Evolutionary conservation across 2,329 filamentous ascomycete species (phyloP).

Genomic region (Talaromyces piceae): DNA sequence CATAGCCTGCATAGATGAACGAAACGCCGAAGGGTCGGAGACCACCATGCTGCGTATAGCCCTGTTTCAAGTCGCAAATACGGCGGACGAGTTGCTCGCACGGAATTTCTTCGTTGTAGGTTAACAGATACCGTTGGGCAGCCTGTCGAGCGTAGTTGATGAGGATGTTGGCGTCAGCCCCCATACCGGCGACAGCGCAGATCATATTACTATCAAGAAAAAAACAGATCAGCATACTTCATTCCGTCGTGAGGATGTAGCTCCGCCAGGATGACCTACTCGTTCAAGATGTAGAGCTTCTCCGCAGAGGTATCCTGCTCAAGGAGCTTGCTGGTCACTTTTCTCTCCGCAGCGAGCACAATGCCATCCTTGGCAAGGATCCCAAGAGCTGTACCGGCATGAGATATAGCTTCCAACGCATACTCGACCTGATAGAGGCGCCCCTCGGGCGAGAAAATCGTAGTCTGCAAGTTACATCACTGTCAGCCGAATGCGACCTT

Average conservation of each 20-base stretch:
- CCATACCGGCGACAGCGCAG: slow-evolving; percentile 98
- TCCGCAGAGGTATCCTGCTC: slow-evolving; percentile 99
- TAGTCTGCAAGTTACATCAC: slow-evolving; percentile 58
- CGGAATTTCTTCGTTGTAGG: slow-evolving; percentile 99
- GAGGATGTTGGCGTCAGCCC: slow-evolving; percentile 97
- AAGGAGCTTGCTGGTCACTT: slow-evolving; percentile 97
- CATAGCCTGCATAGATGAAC: slow-evolving; percentile 99
- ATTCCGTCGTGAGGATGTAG: too few relatives aligned
- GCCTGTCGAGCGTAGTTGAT: slow-evolving; percentile 99
- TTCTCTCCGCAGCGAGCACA: slow-evolving; percentile 93
- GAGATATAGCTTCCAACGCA: slow-evolving; percentile 96
- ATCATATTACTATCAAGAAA: slow-evolving; percentile 84
- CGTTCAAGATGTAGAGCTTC: slow-evolving; percentile 99
- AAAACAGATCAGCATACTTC: background rate
- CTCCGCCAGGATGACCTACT: slow-evolving; percentile 51
- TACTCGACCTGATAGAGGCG: slow-evolving; percentile 99
- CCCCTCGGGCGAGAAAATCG: slow-evolving; percentile 98
- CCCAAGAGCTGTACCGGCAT: slow-evolving; percentile 92
- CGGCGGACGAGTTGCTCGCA: slow-evolving; percentile 97
- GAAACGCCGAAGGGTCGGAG: slow-evolving; percentile 96
- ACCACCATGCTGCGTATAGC: slow-evolving; percentile 98
- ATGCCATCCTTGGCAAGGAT: slow-evolving; percentile 98
- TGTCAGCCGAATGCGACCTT: slow-evolving; percentile 28
- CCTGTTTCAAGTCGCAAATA: slow-evolving; percentile 96
- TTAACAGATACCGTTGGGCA: slow-evolving; percentile 94